Base-by-base conservation (phyloP, 768 basidiomycete genomes). In the Boletus rex-veris region DNA sequence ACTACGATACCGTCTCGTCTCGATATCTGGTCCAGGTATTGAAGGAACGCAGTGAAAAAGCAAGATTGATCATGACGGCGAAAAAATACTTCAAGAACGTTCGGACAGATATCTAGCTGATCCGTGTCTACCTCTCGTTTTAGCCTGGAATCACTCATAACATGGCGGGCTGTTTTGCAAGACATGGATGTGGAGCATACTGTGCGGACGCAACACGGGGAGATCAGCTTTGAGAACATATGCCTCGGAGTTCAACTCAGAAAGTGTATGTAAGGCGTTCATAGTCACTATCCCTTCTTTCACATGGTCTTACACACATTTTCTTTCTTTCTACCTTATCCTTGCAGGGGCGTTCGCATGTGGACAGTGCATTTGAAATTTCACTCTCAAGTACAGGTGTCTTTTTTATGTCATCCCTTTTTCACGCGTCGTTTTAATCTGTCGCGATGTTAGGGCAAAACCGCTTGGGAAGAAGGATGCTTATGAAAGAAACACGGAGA, bases 311-410 rank as follows among this genome's bases (percentile, higher is more conserved):
- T 26, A 42, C 21, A 1, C 14, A 2, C 14, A 35, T 35, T 1
- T 33, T 14, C 40, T 16, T 8, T 15, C 12, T 18, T 21, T 14
- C 14, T 8, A 35, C 5, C 33, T 33, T 19, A 9, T 11, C 4
- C 16, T n/a, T 19, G 3, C 35, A 63, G 62, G 39, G 50, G 38
- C 3, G 37, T 57, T 21, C 58, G 61, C 35, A 54, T 53, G 35
- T 64, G 62, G 62, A 57, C 58, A n/a, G n/a, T n/a, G n/a, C n/a
- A n/a, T n/a, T n/a, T n/a, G 0, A 64, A 50, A 35, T 15, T 63
- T 0, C 38, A 50, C 30, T 53, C 57, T 28, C 49, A 64, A 39
- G 14, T 61, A 16, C 50, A 54, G 26, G 62, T 64, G 62, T 48
- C 16, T 1, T 28, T 39, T 7, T 9, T 8, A 28, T 28, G 8